phyloP scores from a whole-genome alignment of 305 asterid species.

The Fraxinus sp. region DNA sequence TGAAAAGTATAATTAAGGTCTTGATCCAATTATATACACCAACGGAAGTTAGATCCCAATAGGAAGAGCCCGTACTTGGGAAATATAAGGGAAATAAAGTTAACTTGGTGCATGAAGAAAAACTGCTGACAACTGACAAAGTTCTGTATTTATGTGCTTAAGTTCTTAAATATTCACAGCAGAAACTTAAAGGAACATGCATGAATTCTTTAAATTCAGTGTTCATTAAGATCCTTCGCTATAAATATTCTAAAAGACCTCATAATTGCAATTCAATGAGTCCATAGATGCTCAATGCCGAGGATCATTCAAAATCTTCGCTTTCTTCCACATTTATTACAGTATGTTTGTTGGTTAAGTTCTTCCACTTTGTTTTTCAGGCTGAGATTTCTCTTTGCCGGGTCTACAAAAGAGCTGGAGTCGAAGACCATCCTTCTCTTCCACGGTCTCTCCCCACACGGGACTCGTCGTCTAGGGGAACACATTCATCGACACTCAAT shows the following conservation, averaged over 20 bases:
- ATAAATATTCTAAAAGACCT: slow-evolving; percentile 17
- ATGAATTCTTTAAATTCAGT: slow-evolving; percentile 21
- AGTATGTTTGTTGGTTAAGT: not conserved
- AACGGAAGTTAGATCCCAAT: not conserved
- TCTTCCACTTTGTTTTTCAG: slow-evolving; percentile 29
- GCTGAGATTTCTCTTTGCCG: slow-evolving; percentile 73
- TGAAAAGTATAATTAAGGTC: not conserved
- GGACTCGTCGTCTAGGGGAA: slow-evolving; percentile 30
- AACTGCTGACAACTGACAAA: slow-evolving; percentile 23
- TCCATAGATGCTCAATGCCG: not conserved
- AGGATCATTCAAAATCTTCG: not conserved
- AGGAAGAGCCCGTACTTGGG: not conserved
- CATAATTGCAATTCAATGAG: slow-evolving; percentile 4
- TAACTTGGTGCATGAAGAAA: slow-evolving; percentile 3
- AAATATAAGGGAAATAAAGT: not conserved
- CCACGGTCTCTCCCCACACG: slow-evolving; percentile 46
- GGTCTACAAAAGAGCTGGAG: slow-evolving; percentile 69
- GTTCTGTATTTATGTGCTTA: slow-evolving; percentile 10
- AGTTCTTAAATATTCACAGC: slow-evolving; percentile 17
- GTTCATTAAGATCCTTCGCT: slow-evolving; percentile 5
- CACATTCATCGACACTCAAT: slow-evolving; percentile 10
- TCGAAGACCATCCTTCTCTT: slow-evolving; percentile 64
- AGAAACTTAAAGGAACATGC: slow-evolving; percentile 12
- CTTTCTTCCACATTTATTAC: not conserved
- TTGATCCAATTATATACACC: not conserved